A percentile compares a stretch with the other conserved stretches of the same genome.
These are phyloP conservation scores for Ascobolus immersus DNA, from an alignment of 495 filamentous ascomycete species.

Conservation along the genomic window DNA sequence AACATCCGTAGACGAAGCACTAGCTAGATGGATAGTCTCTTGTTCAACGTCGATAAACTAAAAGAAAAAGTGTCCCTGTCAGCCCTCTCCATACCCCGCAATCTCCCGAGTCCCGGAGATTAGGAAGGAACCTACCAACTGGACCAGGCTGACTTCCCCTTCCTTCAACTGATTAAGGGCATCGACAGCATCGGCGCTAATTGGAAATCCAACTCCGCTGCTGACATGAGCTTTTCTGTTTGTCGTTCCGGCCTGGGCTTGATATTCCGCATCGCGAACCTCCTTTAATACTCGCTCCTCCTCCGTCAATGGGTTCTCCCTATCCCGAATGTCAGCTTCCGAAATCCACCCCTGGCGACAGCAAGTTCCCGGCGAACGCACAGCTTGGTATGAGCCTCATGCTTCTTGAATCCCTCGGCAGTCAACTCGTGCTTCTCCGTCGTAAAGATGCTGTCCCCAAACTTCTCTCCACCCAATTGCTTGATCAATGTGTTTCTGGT, in stretches of 20 bases:
- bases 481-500: constrained; percentile 61
- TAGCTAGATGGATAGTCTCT: constrained; percentile 55
- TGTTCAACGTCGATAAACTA: constrained; percentile 49
- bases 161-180: constrained; percentile 36
- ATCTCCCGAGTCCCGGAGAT: neutral
- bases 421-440: constrained; percentile 49
- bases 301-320: constrained; percentile 49
- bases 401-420: constrained; percentile 45
- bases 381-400: constrained; percentile 42
- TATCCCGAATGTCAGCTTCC: constrained; percentile 3
- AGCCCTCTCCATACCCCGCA: neutral
- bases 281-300: constrained; percentile 59
- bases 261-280: constrained; percentile 56
- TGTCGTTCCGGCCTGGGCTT: constrained; percentile 44
- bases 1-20: constrained; percentile 22
- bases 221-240: constrained; percentile 31
- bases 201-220: constrained; percentile 35
- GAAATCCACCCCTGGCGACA: constrained; percentile 5
- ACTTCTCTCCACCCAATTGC: constrained; percentile 74
- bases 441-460: constrained; percentile 50
- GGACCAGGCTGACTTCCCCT: constrained; percentile 37
- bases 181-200: constrained; percentile 39
- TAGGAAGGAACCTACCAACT: constrained; percentile 36
- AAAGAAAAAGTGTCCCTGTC: neutral
- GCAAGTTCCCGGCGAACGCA: neutral